Percentiles rank a stretch among this genome's conserved stretches.
These are phyloP conservation scores for Cylindricascospora bacillispora DNA, from an alignment of 1,139 yeast species.

Conservation along the genomic window DNA sequence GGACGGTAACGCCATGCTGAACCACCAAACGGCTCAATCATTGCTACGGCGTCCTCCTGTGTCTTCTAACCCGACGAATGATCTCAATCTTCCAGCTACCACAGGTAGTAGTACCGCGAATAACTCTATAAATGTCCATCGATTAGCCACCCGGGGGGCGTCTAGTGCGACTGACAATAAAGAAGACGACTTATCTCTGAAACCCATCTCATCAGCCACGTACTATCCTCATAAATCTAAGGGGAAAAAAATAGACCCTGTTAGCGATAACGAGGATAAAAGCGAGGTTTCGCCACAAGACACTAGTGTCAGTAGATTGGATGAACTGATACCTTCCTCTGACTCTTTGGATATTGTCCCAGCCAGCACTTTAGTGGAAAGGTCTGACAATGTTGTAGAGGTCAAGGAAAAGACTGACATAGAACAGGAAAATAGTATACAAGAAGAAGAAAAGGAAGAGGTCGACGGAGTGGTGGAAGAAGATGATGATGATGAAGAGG, in stretches of 20 bases:
- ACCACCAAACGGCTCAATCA: no score
- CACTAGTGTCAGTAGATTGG: neutral
- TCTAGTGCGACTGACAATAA: neutral
- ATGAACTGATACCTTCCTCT: neutral
- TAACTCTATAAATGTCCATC: neutral
- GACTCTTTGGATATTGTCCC: neutral
- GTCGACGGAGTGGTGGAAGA: conserved; percentile 8
- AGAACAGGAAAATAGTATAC: conserved; percentile 11
- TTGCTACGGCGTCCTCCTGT: no score
- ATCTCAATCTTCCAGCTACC: neutral
- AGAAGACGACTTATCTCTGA: conserved; percentile 20
- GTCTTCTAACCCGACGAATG: no score
- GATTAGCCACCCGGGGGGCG: neutral
- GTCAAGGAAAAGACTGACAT: conserved; percentile 5
- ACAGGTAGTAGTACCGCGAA: neutral
- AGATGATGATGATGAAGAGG: conserved; percentile 12
- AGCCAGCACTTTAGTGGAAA: neutral
- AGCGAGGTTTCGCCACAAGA: neutral
- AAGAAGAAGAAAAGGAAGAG: conserved; percentile 14
- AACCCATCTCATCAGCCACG: conserved; percentile 54
- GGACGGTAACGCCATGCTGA: neutral
- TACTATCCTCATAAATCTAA: conserved; percentile 47
- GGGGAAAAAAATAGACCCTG: conserved; percentile 3
- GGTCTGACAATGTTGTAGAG: neutral
- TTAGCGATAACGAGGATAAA: no score